Conservation (phyloP, 2,329 filamentous ascomycete species). For the Colletotrichum salicis region DNA sequence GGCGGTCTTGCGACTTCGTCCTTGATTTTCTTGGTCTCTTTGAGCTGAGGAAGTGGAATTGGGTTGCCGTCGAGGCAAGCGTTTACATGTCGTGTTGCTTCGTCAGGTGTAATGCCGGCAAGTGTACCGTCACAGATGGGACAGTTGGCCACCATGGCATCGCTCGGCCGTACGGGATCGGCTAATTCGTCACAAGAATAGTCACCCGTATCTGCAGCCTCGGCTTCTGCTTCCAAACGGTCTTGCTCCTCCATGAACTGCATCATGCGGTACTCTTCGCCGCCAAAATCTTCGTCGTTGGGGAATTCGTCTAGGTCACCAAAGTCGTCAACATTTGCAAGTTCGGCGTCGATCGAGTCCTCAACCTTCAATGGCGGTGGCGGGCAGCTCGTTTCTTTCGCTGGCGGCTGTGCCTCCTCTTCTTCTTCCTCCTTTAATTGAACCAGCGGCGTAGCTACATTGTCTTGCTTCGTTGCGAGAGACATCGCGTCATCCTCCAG, state of each 20-base stretch:
- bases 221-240: constrained; percentile 67
- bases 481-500: not conserved
- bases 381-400: constrained; percentile 33
- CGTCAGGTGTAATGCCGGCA: constrained; percentile 67
- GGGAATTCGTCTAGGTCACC: constrained; percentile 67
- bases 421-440: not conserved
- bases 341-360: constrained; percentile 45
- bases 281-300: constrained; percentile 60
- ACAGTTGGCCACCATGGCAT: constrained; percentile 62
- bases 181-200: constrained; percentile 47
- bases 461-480: not conserved
- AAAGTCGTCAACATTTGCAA: constrained; percentile 48
- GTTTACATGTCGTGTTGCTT: constrained; percentile 89
- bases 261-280: constrained; percentile 74
- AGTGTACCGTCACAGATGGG: constrained; percentile 81
- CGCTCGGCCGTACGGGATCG: constrained; percentile 43
- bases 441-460: not conserved
- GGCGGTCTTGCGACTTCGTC: constrained; percentile 20
- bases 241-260: constrained; percentile 82
- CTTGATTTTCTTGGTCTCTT: constrained; percentile 29
- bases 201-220: constrained; percentile 57
- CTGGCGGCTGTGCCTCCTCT: constrained; percentile 7
- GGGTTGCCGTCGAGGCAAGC: constrained; percentile 88
- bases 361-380: constrained; percentile 42
- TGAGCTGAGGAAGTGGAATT: constrained; percentile 60